Percentiles rank a stretch among this genome's conserved stretches.
phyloP scores from a whole-genome alignment of 2,329 filamentous ascomycete genomes.

The Microsporum ferrugineum region DNA sequence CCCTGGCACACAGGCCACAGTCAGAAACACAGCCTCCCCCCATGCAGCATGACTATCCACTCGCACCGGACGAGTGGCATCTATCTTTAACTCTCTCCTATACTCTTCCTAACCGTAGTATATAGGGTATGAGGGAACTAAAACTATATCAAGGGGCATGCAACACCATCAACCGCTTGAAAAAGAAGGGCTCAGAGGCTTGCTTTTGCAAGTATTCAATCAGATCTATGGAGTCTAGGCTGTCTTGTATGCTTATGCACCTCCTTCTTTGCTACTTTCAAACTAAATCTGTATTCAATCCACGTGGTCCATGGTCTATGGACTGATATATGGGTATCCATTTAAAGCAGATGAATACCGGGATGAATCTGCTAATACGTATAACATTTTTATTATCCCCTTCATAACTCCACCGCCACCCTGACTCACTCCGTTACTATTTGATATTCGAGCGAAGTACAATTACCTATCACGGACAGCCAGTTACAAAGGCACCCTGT shows the following conservation, averaged over 20 bases:
- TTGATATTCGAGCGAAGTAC: neutral
- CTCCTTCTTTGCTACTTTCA: neutral
- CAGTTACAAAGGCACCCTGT: neutral
- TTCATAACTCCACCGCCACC: no score
- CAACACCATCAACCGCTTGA: neutral
- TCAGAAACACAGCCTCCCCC: neutral
- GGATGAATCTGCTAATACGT: neutral
- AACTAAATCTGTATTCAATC: neutral
- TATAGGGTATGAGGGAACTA: neutral
- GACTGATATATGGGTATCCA: neutral
- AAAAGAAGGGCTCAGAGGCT: neutral
- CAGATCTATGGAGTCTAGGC: constrained; percentile 9
- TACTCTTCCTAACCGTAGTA: neutral
- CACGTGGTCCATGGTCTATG: neutral
- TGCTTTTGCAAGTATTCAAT: neutral
- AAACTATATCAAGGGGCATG: neutral
- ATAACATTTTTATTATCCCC: neutral
- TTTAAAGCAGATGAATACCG: neutral
- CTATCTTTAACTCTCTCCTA: neutral
- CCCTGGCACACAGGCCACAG: neutral
- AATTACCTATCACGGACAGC: neutral
- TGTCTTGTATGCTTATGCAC: constrained; percentile 4
- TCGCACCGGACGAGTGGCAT: neutral
- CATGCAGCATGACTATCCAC: neutral
- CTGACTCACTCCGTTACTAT: no score